A percentile compares a stretch with the other conserved stretches of the same genome.
These are phyloP conservation scores for Clausena lansium DNA, from an alignment of 345 rosid species.

Conservation along the genomic window DNA sequence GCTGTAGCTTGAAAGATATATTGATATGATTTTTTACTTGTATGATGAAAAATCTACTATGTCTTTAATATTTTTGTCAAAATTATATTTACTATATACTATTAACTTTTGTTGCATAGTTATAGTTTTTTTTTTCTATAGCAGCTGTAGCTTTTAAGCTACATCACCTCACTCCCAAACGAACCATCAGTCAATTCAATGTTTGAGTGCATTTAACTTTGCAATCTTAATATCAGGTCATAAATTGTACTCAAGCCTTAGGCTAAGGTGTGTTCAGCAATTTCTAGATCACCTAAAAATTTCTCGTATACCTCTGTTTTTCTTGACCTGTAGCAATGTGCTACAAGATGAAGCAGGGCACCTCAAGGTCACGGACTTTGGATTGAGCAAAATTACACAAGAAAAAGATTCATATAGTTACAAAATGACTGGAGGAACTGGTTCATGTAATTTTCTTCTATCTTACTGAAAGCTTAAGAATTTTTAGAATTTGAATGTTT, in stretches of 20 bases:
- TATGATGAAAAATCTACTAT: too few species aligned
- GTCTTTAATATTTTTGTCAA: too few species aligned
- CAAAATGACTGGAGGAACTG: slow-evolving; percentile 64
- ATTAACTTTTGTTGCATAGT: too few species aligned
- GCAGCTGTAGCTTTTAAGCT: too few species aligned
- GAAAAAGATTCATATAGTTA: slow-evolving; percentile 53
- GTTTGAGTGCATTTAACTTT: background rate
- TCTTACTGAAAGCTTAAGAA: background rate
- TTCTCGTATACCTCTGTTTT: slow-evolving; percentile 2
- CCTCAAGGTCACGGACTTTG: slow-evolving; percentile 68
- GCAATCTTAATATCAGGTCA: background rate
- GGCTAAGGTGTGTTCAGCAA: background rate
- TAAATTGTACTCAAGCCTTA: background rate
- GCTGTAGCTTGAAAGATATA: too few species aligned
- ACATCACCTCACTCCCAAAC: too few species aligned
- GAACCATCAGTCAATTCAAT: slow-evolving; percentile 5
- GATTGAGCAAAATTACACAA: slow-evolving; percentile 62
- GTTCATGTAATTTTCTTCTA: slow-evolving; percentile 41
- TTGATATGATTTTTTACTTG: too few species aligned
- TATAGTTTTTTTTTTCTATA: too few species aligned
- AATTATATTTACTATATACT: too few species aligned
- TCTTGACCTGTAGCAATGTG: slow-evolving; percentile 38
- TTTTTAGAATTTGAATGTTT: slow-evolving; percentile 7
- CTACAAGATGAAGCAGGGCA: slow-evolving; percentile 62
- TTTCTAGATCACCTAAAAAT: background rate